These are phyloP conservation scores for Fusarium buxicola DNA, from an alignment of 2,329 filamentous ascomycete genomes.

Conservation along the genomic window DNA sequence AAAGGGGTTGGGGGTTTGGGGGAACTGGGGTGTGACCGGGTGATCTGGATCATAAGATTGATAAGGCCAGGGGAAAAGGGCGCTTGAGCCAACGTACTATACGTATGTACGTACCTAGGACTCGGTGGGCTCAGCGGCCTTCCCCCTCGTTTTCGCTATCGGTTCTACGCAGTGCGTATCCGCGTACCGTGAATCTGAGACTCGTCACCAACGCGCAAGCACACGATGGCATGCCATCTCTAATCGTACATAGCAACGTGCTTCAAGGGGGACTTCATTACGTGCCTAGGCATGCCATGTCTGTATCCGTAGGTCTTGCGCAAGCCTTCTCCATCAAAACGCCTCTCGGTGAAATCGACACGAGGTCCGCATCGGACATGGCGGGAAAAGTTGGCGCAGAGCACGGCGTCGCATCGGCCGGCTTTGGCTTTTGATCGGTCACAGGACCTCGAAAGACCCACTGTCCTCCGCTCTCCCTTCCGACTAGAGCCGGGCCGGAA, in stretches of 20 bases:
- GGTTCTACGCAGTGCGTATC: conserved; percentile 24
- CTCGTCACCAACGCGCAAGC: conserved; percentile 32
- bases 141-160: conserved; percentile 17
- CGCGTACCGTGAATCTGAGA: conserved; percentile 2
- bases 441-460: conserved; percentile 32
- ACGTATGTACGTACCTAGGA: too few species aligned
- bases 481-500: conserved; percentile 33
- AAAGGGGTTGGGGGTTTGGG: conserved; percentile 13
- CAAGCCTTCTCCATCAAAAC: conserved; percentile 21
- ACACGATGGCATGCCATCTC: conserved; percentile 5
- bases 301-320: conserved; percentile 27
- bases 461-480: conserved; percentile 43
- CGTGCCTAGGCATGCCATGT: conserved; percentile 23
- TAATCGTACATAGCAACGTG: not conserved
- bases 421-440: conserved; percentile 28
- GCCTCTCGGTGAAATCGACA: conserved; percentile 30
- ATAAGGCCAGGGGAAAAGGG: conserved; percentile 27
- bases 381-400: not conserved
- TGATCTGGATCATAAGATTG: conserved; percentile 44
- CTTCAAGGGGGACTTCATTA: conserved; percentile 16
- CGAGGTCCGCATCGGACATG: conserved; percentile 27
- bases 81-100: not conserved
- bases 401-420: conserved; percentile 35
- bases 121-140: not conserved
- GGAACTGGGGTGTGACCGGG: conserved; percentile 25